Base-by-base conservation (phyloP, 2,329 filamentous ascomycete species). In the Peltaster fructicola region DNA sequence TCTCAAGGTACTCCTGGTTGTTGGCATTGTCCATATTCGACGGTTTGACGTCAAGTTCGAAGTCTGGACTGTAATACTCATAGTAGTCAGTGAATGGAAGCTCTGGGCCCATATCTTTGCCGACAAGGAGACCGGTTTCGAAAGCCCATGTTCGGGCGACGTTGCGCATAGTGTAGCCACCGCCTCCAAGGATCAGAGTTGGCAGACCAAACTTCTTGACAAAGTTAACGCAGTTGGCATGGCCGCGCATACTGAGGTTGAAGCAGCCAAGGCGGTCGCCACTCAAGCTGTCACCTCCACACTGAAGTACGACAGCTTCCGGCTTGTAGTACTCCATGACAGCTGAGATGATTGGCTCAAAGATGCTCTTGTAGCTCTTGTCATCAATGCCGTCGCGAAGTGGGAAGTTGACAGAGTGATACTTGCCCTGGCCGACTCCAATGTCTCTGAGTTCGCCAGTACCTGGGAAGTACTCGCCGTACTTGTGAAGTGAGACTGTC, bases 71-170 rank as follows among this genome's bases (percentile, higher is more conserved):
- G 42, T 74, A 76, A 43, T 76, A 76, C 59, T 75, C 71, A 44
- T 95, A 95, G 52, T 95, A 95, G 57, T 95, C 85, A 35, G 92
- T 95, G 52, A 82, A 95, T 1, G 85, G 85, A 19, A 95, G 62
- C n/a, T 78, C 73, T 4, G 75, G 65, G 7, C 70, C 65, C 65
- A 95, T 79, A 15, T 79, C 65, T 31, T 84, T 70, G 14, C 79
- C 79, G 11, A 93, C 79, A 6, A 95, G 64, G 30, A 82, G 66
- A 36, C 85, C 85, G 1, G 59, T 63, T 68, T 93, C 56, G 39
- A 59, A 67, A 12, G 59, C 59, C 68, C 66, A 73, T 1, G 69
- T 73, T 23, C 69, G 59, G 8, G 59, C 58, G 12, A 63, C 38
- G 54, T 76, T 76, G 26, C 71, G 59, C 68, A 75, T 75, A 1